Evolutionary conservation across 116 monocot genomes (phyloP), one percentile per base, ranked within the genome.

Genomic region (Dioscorea cayenensis): DNA sequence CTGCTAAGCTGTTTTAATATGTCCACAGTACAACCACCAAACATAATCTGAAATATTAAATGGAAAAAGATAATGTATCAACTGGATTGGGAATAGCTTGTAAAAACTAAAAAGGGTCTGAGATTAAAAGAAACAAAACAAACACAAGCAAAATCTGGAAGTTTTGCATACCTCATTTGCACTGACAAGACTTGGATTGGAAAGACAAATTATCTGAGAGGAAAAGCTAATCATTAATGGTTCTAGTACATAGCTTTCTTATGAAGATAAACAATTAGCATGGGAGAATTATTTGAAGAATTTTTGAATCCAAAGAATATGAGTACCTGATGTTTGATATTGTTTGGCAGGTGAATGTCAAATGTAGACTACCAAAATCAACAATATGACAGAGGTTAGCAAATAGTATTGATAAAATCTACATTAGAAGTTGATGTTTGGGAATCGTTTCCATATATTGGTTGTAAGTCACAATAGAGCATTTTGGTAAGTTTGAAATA

Each of bases 1-100:
- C 89, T 77, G 55, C 94, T 99, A 21, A 99, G 88, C 36, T 99
- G 94, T 71, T 94, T 99, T 68, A 99, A 60, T 52, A 99, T 81
- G 80, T 99, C 99, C 38, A 89, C 78, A 51, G 79, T 90, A 60
- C 83, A 86, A 71, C 99, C 89, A 68, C 89, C 89, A 78, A 99
- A 66, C 61, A 55, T 67, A 51, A 99, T 73, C 99, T 99, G 85
- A 66, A 66, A 72, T 22, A 71, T 59, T 77, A 38, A n/a, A 63
- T 32, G 25, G 28, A 63, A 62, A 60, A 49, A 13, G 38, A 25
- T 17, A 2, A 23, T 1, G 9, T 6, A 23, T 23, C 23, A n/a
- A 23, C 4, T 27, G 25, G 62, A 21, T 6, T 8, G 25, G 25
- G 62, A 21, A 21, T 6, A 62, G 21, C 23, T 20, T 62, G 10